phyloP scores from a whole-genome alignment of 495 filamentous ascomycete genomes.

The Neurospora sp. region DNA sequence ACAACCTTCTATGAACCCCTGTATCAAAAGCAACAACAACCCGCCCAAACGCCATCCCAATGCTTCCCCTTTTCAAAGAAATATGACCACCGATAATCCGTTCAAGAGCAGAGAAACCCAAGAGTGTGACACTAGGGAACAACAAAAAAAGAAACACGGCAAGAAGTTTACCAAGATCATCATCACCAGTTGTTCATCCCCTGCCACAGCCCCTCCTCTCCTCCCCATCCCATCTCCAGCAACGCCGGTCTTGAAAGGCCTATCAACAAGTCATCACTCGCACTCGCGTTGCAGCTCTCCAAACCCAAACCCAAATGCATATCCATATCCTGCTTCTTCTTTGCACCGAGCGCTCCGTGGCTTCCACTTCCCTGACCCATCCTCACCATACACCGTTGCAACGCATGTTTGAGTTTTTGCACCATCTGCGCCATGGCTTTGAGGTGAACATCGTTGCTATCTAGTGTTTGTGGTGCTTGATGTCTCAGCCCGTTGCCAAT shows the following conservation, averaged over 20 bases:
- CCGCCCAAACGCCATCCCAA: not conserved
- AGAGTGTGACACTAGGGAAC: not conserved
- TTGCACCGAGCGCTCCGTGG: not conserved
- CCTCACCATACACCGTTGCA: not conserved
- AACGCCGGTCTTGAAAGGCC: not conserved
- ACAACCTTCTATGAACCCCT: not conserved
- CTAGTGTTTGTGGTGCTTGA: not conserved
- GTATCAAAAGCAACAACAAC: not conserved
- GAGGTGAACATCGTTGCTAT: not conserved
- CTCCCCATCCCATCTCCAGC: not conserved
- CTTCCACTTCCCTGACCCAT: not conserved
- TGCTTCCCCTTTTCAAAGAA: not conserved
- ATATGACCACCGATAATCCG: not conserved
- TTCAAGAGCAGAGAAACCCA: not conserved
- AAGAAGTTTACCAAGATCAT: not conserved
- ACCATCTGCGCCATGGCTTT: not conserved
- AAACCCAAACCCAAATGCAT: not conserved
- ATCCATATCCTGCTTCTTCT: not conserved
- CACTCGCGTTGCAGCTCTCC: not conserved
- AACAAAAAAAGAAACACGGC: not conserved
- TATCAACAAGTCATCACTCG: not conserved
- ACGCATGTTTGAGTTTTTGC: not conserved
- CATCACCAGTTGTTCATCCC: not conserved
- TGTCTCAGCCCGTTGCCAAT: not conserved
- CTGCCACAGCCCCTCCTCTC: not conserved